phyloP scores from a whole-genome alignment of 306 rosid genomes.

The Alnus rubra region DNA sequence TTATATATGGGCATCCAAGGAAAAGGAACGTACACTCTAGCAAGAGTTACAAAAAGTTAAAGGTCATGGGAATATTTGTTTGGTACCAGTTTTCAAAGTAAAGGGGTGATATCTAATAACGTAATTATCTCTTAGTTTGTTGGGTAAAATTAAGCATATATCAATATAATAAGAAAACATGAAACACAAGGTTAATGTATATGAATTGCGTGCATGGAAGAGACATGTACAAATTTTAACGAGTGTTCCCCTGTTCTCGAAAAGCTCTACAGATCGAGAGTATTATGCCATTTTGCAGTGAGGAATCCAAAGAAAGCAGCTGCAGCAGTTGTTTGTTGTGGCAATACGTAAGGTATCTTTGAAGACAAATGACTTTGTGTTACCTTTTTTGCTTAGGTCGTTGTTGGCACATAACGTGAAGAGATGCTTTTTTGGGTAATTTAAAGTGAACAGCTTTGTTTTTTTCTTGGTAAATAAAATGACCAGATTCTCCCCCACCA shows the following conservation, averaged over 20 bases:
- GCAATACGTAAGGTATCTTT: not conserved
- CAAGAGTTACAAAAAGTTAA: not conserved
- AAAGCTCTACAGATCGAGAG: too few species aligned
- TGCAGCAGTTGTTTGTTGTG: not conserved
- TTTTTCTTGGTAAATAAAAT: not conserved
- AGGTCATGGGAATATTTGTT: not conserved
- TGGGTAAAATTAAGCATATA: slow-evolving; percentile 11
- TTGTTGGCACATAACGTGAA: not conserved
- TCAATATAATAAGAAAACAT: not conserved
- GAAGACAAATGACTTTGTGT: not conserved
- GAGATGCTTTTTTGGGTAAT: not conserved
- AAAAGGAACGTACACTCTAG: not conserved
- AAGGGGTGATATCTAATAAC: not conserved
- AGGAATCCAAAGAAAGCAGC: not conserved
- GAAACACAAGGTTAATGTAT: not conserved
- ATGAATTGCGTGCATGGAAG: not conserved
- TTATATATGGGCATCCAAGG: too few species aligned
- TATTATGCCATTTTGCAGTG: not conserved
- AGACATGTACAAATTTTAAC: too few species aligned
- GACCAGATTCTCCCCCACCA: not conserved
- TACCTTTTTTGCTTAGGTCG: not conserved
- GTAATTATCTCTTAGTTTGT: not conserved
- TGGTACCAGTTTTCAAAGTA: not conserved
- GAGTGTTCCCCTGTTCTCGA: too few species aligned
- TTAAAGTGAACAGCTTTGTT: not conserved